These are phyloP conservation scores for Fusarium sp. DNA, from an alignment of 2,329 filamentous ascomycete species.

Conservation along the genomic window DNA sequence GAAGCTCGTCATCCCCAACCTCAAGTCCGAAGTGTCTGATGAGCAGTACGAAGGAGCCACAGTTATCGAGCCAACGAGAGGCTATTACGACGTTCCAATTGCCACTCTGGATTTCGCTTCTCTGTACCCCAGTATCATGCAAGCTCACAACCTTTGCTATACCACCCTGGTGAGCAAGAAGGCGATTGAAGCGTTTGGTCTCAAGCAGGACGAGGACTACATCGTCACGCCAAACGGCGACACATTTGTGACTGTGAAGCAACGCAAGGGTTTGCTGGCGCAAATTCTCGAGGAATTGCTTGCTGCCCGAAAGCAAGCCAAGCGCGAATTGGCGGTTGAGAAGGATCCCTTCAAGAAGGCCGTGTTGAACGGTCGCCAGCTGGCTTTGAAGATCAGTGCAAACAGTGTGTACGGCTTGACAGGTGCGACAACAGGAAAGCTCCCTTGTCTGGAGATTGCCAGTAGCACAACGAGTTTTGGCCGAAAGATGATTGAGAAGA, in stretches of 20 bases:
- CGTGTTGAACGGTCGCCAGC: constrained; percentile 94
- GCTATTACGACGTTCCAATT: constrained; percentile 94
- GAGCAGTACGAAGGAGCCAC: constrained; percentile 98
- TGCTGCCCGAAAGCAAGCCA: constrained; percentile 92
- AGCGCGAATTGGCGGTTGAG: constrained; percentile 87
- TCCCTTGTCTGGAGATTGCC: constrained; percentile 94
- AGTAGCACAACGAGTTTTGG: constrained; percentile 98
- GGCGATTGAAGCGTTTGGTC: constrained; percentile 77
- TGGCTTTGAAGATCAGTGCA: constrained; percentile 95
- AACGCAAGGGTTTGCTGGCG: constrained; percentile 89
- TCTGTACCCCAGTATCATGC: constrained; percentile 98
- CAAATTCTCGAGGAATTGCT: constrained; percentile 97
- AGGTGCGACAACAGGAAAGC: constrained; percentile 93
- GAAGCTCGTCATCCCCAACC: constrained; percentile 91
- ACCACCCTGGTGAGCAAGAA: constrained; percentile 84
- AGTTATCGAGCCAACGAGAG: constrained; percentile 93
- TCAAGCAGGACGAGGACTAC: constrained; percentile 93
- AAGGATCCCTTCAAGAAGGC: constrained; percentile 98
- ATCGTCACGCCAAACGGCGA: constrained; percentile 96
- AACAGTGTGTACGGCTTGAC: constrained; percentile 99
- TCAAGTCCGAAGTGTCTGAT: constrained; percentile 75
- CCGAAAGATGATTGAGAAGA: constrained; percentile 98
- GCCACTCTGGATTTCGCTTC: constrained; percentile 99
- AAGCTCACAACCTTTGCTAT: constrained; percentile 98
- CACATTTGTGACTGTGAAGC: constrained; percentile 87